A percentile compares a stretch with the other conserved stretches of the same genome.
Evolutionary conservation across 2,329 filamentous ascomycete genomes (phyloP).

Genomic region (Pseudocercospora cruenta): DNA sequence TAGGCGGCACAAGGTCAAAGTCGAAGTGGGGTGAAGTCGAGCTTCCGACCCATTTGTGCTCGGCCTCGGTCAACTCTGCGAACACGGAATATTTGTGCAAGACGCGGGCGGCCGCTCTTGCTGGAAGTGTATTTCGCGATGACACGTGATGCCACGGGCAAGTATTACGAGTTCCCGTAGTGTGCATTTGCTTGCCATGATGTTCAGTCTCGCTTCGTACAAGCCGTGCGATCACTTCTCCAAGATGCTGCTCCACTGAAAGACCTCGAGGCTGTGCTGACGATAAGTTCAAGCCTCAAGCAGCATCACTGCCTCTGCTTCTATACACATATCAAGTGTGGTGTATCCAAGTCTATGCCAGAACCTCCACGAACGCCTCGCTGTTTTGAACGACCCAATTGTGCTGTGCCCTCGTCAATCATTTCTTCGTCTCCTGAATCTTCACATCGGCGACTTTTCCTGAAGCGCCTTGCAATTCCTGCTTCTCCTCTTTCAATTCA

Average conservation of each 20-base stretch:
- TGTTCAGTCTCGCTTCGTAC: neutral
- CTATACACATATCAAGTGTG: neutral
- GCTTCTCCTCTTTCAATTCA: conserved; percentile 18
- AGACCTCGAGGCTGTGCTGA: neutral
- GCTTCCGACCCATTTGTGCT: neutral
- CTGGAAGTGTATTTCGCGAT: neutral
- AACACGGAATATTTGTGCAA: neutral
- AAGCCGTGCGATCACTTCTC: neutral
- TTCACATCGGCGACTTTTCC: neutral
- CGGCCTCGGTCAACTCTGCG: neutral
- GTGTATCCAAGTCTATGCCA: neutral
- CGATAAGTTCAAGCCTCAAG: neutral
- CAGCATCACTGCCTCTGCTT: neutral
- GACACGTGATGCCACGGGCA: too few relatives aligned
- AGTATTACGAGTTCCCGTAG: too few relatives aligned
- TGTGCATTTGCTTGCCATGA: neutral
- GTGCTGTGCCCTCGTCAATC: neutral
- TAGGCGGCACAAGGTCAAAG: neutral
- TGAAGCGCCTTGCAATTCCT: conserved; percentile 17
- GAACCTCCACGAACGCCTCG: neutral
- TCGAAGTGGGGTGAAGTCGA: conserved; percentile 2
- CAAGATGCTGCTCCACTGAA: neutral
- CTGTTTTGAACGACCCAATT: neutral
- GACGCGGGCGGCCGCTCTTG: neutral
- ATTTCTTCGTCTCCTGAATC: conserved; percentile 9